phyloP scores from a whole-genome alignment of 108 stramenopile species.

The Nannochloropsis gaditana region DNA sequence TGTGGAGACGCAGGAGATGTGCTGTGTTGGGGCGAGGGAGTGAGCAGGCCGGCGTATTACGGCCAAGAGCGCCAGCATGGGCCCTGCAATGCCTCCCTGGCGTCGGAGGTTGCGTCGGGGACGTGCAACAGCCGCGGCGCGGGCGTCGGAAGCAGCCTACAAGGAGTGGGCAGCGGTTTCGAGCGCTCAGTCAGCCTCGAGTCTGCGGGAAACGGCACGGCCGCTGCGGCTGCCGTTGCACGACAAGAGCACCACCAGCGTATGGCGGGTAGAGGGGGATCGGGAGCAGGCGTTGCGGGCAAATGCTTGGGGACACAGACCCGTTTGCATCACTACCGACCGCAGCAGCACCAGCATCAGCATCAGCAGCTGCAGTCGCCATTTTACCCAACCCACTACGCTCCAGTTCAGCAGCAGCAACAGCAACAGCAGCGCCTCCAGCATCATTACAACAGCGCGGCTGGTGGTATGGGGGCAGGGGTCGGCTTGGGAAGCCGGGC shows the following conservation, averaged over 20 bases:
- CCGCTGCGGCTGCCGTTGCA: slow-evolving; percentile 12
- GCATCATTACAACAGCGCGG: not conserved
- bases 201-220: not conserved
- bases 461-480: not conserved
- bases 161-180: no score
- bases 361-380: not conserved
- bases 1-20: not conserved
- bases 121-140: no score
- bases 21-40: not conserved
- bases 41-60: not conserved
- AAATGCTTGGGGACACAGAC: not conserved
- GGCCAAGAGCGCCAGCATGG: no score
- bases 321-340: not conserved
- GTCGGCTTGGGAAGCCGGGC: not conserved
- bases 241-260: not conserved
- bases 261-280: slow-evolving; percentile 16
- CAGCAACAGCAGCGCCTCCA: not conserved
- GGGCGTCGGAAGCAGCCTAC: no score
- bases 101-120: no score
- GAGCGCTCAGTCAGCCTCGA: no score
- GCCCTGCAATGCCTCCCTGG: no score
- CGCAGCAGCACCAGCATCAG: slow-evolving; percentile 22
- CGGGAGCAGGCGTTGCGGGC: slow-evolving; percentile 21
- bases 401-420: not conserved
- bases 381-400: not conserved